Evolutionary conservation across 495 filamentous ascomycete genomes (phyloP).

Genomic region (Talaromyces borbonicus): DNA sequence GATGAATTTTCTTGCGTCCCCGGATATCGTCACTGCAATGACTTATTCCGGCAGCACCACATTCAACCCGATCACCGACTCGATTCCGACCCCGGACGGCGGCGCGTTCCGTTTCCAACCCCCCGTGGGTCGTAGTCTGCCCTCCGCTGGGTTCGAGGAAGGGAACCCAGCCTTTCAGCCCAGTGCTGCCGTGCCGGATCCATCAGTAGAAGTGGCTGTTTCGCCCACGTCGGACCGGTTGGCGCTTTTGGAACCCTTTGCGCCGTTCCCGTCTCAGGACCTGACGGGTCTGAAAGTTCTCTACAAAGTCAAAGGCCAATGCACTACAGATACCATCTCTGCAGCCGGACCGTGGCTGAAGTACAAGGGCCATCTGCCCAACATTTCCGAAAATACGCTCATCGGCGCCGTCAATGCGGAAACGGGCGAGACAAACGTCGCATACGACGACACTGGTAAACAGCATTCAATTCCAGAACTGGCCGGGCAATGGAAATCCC

Average conservation of each 20-base stretch:
- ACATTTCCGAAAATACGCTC: conserved; percentile 93
- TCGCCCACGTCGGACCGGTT: conserved; percentile 80
- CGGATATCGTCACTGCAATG: conserved; percentile 94
- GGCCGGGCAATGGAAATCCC: conserved; percentile 66
- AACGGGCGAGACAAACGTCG: conserved; percentile 84
- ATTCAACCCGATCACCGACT: conserved; percentile 93
- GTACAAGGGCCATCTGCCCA: conserved; percentile 97
- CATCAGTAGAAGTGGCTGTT: conserved; percentile 57
- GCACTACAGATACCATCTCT: conserved; percentile 97
- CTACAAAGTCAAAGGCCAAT: conserved; percentile 93
- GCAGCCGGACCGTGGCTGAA: conserved; percentile 96
- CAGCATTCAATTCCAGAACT: conserved; percentile 68
- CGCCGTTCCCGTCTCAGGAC: conserved; percentile 68
- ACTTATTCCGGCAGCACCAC: conserved; percentile 84
- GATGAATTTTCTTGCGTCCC: conserved; percentile 97
- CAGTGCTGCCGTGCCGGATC: conserved; percentile 56
- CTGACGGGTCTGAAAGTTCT: conserved; percentile 68
- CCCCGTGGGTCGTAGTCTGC: conserved; percentile 69
- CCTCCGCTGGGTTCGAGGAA: conserved; percentile 63
- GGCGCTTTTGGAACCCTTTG: conserved; percentile 84
- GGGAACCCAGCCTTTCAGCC: conserved; percentile 72
- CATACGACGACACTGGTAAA: conserved; percentile 69
- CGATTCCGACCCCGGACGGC: conserved; percentile 70
- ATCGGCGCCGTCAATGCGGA: conserved; percentile 88
- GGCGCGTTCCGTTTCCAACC: conserved; percentile 76